phyloP scores from a whole-genome alignment of 176 grass and related monocot species.

The Phragmites australis region DNA sequence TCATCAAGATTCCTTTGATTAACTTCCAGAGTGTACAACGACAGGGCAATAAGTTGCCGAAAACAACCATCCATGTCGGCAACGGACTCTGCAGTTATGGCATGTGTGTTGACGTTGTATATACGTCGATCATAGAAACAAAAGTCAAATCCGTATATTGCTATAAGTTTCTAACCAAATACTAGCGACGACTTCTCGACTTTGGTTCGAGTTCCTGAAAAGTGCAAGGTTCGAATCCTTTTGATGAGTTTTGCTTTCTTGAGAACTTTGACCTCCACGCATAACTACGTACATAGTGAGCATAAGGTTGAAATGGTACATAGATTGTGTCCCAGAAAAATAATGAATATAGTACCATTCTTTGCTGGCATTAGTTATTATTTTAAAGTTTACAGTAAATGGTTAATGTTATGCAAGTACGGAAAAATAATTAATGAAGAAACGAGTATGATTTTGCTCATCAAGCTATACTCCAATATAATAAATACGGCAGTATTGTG shows the following conservation, averaged over 20 bases:
- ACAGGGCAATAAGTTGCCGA: slow-evolving; percentile 38
- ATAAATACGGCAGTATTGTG: too few species aligned
- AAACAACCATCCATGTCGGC: slow-evolving; percentile 51
- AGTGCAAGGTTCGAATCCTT: background rate
- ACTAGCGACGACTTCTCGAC: too few species aligned
- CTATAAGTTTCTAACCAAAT: background rate
- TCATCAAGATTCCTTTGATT: slow-evolving; percentile 10
- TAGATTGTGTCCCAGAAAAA: background rate
- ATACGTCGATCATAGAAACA: background rate
- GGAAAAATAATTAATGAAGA: too few species aligned
- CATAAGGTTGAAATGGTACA: background rate
- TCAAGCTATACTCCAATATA: background rate
- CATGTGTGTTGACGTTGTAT: slow-evolving; percentile 26
- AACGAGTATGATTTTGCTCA: background rate
- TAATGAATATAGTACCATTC: background rate
- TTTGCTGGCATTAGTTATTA: background rate
- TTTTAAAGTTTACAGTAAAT: background rate
- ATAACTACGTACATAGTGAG: background rate
- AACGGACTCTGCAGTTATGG: slow-evolving; percentile 12
- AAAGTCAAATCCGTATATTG: background rate
- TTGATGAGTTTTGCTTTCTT: background rate
- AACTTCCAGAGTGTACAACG: slow-evolving; percentile 12
- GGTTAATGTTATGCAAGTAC: too few species aligned
- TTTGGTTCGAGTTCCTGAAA: background rate
- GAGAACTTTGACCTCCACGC: background rate